Evolutionary conservation across 306 rosid genomes (phyloP).

Genomic region (Cyamopsis tetragonoloba): DNA sequence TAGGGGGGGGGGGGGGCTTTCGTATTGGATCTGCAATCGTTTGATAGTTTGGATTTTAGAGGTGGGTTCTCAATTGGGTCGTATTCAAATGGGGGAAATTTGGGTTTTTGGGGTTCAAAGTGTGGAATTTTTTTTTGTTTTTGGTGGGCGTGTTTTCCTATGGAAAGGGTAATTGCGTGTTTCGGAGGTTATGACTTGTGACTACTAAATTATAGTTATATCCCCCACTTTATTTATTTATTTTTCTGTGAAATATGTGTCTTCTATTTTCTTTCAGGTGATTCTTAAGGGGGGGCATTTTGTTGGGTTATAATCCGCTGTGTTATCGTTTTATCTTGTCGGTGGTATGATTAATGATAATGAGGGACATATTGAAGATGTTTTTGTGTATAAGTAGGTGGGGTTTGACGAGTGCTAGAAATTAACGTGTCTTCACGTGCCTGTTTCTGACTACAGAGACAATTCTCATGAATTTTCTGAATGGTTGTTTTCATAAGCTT

Average conservation of each 20-base stretch:
- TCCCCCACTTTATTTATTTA: background rate
- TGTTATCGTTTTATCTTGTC: background rate
- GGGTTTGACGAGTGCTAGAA: constrained; percentile 1
- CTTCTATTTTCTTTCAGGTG: no score
- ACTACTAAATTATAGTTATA: background rate
- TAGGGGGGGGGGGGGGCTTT: background rate
- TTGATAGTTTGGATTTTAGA: background rate
- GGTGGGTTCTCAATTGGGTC: background rate
- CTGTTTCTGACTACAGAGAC: background rate
- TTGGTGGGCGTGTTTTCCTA: background rate
- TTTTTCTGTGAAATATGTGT: background rate
- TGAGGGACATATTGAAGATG: background rate
- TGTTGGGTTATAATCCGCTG: background rate
- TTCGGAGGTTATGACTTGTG: background rate
- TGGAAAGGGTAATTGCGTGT: background rate
- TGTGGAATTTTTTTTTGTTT: background rate
- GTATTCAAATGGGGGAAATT: background rate
- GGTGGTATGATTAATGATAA: background rate
- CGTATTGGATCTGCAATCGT: constrained; percentile 4
- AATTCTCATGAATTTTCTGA: background rate
- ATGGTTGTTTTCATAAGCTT: background rate
- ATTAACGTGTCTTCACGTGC: background rate
- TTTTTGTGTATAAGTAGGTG: background rate
- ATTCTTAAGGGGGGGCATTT: background rate
- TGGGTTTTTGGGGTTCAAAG: background rate